A percentile compares a stretch with the other conserved stretches of the same genome.
Conservation (phyloP, 2,329 filamentous ascomycete species). For the Epichloe elymi region DNA sequence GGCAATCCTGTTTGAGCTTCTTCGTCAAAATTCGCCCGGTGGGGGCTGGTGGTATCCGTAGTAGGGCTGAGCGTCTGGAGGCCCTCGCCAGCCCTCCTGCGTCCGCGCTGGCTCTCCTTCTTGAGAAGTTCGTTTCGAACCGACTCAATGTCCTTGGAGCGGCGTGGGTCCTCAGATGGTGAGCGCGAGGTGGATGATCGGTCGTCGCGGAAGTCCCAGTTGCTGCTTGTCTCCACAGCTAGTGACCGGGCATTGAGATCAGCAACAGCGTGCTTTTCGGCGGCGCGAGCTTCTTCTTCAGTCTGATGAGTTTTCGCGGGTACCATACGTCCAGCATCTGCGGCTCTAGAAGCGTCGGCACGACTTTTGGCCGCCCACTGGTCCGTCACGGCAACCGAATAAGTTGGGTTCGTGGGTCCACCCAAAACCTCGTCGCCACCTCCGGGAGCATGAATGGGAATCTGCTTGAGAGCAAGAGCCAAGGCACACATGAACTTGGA, state of each 20-base stretch:
- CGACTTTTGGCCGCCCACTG: constrained; percentile 51
- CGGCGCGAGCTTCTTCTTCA: constrained; percentile 16
- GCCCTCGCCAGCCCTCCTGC: constrained; percentile 35
- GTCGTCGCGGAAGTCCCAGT: constrained; percentile 10
- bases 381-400: constrained; percentile 65
- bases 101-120: constrained; percentile 33
- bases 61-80: constrained; percentile 22
- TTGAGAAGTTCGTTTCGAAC: constrained; percentile 24
- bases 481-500: constrained; percentile 97
- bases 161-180: constrained; percentile 21
- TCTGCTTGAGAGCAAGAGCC: constrained; percentile 68
- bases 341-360: constrained; percentile 41
- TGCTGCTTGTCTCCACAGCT: constrained; percentile 13
- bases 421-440: constrained; percentile 52
- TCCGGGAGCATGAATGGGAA: constrained; percentile 75
- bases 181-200: constrained; percentile 10
- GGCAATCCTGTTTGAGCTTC: constrained; percentile 27
- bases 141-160: constrained; percentile 25
- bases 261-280: constrained; percentile 31
- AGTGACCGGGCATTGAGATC: constrained; percentile 28
- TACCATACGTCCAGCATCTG: constrained; percentile 53
- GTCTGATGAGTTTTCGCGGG: constrained; percentile 27
- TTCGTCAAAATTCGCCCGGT: constrained; percentile 27
- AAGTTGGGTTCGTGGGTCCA: constrained; percentile 62
- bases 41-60: constrained; percentile 19